Percentiles rank a stretch among this genome's conserved stretches.
Evolutionary conservation across 805 yeast genomes (phyloP).

Genomic region (Saturnispora besseyi): DNA sequence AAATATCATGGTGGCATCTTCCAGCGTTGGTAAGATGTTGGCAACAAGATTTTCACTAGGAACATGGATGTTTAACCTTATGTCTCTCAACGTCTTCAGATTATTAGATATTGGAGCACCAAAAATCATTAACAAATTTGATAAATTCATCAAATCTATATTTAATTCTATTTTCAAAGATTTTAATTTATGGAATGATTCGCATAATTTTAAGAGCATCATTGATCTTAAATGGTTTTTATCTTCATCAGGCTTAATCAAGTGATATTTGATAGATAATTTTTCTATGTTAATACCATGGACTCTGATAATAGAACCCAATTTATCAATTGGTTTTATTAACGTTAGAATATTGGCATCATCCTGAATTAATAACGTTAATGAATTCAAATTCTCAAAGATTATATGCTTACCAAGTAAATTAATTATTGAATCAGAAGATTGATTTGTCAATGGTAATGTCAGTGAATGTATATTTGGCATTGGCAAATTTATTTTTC

Average conservation of each 20-base stretch:
- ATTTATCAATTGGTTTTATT: slow-evolving; percentile 23
- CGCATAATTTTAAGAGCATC: slow-evolving; percentile 25
- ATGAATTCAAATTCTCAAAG: slow-evolving; percentile 22
- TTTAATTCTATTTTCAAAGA: slow-evolving; percentile 20
- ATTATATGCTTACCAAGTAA: slow-evolving; percentile 24
- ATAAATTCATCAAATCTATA: slow-evolving; percentile 24
- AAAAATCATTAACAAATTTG: slow-evolving; percentile 26
- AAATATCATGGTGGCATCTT: slow-evolving; percentile 23
- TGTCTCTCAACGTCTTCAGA: slow-evolving; percentile 17
- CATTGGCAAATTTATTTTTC: slow-evolving; percentile 24
- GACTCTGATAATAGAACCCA: slow-evolving; percentile 19
- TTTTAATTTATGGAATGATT: slow-evolving; percentile 19
- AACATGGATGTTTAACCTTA: slow-evolving; percentile 20
- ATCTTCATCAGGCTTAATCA: slow-evolving; percentile 21
- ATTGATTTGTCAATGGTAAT: slow-evolving; percentile 26
- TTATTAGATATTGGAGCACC: slow-evolving; percentile 26
- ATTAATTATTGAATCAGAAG: slow-evolving; percentile 24
- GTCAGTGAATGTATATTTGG: slow-evolving; percentile 20
- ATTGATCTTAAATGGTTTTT: slow-evolving; percentile 27
- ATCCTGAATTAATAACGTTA: slow-evolving; percentile 26
- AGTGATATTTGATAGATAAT: slow-evolving; percentile 21
- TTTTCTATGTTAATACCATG: slow-evolving; percentile 20
- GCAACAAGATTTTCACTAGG: slow-evolving; percentile 28
- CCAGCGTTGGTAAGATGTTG: slow-evolving; percentile 22
- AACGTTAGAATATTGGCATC: slow-evolving; percentile 23